Evolutionary conservation across 306 rosid species (phyloP).

Genomic region (Inga leiocalycina): DNA sequence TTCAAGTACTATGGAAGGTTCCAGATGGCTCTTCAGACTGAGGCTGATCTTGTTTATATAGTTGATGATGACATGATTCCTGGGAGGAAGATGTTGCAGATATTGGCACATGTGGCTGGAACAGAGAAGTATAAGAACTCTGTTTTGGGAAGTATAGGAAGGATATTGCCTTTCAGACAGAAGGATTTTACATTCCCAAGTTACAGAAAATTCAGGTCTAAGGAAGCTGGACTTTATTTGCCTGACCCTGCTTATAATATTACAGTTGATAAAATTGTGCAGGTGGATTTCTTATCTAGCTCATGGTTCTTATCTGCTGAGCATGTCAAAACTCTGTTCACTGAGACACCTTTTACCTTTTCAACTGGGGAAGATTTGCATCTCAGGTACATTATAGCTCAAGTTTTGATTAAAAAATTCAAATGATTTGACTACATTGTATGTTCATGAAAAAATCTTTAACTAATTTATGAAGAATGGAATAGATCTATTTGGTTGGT

Average conservation of each 20-base stretch:
- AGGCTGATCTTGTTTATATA: constrained; percentile 80
- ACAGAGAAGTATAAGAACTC: constrained; percentile 79
- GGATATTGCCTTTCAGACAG: constrained; percentile 91
- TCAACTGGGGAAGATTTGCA: constrained; percentile 98
- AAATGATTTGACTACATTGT: not conserved
- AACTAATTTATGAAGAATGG: not conserved
- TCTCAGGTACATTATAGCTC: constrained; percentile 56
- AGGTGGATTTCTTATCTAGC: constrained; percentile 97
- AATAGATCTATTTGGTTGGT: not conserved
- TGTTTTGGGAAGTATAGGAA: constrained; percentile 90
- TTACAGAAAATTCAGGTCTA: constrained; percentile 86
- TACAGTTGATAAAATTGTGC: constrained; percentile 79
- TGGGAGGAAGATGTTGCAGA: constrained; percentile 87
- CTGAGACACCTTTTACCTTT: constrained; percentile 87
- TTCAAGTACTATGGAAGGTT: constrained; percentile 98
- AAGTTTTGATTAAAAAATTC: not conserved
- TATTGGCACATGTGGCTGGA: constrained; percentile 85
- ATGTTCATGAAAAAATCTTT: not conserved
- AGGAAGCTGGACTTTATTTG: constrained; percentile 91
- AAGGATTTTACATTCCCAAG: constrained; percentile 93
- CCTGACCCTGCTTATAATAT: constrained; percentile 98
- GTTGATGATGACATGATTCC: constrained; percentile 98
- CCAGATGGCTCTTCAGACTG: constrained; percentile 91
- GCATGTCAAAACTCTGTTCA: constrained; percentile 78
- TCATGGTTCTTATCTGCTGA: constrained; percentile 93